phyloP scores from a whole-genome alignment of 345 rosid genomes.

The Lagerstroemia speciosa region DNA sequence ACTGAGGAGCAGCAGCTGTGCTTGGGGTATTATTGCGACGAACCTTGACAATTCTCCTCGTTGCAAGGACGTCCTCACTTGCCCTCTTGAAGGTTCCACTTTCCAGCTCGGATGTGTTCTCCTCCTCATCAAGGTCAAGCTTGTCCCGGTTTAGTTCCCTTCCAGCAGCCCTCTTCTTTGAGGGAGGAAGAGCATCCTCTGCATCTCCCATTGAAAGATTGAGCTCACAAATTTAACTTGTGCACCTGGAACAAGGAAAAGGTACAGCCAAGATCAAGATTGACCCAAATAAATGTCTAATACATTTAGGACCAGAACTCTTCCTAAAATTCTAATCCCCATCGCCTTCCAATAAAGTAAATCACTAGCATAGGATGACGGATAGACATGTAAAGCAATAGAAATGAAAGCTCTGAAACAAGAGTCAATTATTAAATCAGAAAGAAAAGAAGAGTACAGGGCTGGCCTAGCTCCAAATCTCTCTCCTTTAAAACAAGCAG shows the following conservation, averaged over 20 bases:
- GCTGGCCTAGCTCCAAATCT: neutral
- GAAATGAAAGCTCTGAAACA: neutral
- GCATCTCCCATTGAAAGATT: slow-evolving; percentile 58
- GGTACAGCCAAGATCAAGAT: neutral
- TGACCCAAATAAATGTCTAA: neutral
- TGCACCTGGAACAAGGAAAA: neutral
- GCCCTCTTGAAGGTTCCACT: slow-evolving; percentile 88
- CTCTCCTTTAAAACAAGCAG: neutral
- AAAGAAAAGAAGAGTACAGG: neutral
- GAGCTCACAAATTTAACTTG: neutral
- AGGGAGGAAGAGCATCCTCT: slow-evolving; percentile 58
- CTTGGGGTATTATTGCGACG: slow-evolving; percentile 48
- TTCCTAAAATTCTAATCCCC: neutral
- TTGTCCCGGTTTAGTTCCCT: slow-evolving; percentile 75
- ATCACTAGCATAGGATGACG: neutral
- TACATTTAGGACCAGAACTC: neutral
- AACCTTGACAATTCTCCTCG: slow-evolving; percentile 69
- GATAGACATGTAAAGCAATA: neutral
- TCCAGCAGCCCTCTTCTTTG: slow-evolving; percentile 96
- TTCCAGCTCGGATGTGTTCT: slow-evolving; percentile 48
- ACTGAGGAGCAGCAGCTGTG: slow-evolving; percentile 29
- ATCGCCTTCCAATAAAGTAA: neutral
- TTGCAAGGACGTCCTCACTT: slow-evolving; percentile 75
- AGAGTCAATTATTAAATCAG: neutral
- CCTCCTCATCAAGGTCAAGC: slow-evolving; percentile 83